A percentile compares a stretch with the other conserved stretches of the same genome.
phyloP scores from a whole-genome alignment of 2,329 filamentous ascomycete species.

The Bipolaris victoriae region DNA sequence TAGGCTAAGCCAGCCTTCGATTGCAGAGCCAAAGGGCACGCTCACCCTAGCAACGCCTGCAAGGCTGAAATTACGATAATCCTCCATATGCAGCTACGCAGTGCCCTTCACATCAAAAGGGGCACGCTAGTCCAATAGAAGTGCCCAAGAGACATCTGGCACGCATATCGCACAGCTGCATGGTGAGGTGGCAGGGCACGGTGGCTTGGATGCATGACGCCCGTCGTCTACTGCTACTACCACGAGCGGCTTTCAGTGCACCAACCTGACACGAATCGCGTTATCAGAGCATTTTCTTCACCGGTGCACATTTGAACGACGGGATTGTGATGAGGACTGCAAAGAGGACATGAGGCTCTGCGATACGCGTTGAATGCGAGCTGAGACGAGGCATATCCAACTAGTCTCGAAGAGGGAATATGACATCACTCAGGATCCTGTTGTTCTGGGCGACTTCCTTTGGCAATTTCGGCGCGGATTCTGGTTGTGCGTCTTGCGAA shows the following conservation, averaged over 20 bases:
- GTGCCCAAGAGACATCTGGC: not conserved
- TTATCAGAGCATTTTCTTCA: not conserved
- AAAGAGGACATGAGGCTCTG: not conserved
- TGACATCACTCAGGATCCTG: no score
- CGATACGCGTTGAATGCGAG: not conserved
- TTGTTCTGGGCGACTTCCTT: no score
- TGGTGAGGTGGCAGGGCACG: conserved; percentile 2
- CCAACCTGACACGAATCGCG: not conserved
- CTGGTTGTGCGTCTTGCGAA: no score
- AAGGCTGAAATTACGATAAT: not conserved
- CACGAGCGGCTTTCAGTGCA: not conserved
- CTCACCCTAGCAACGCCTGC: not conserved
- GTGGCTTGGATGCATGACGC: conserved; percentile 8
- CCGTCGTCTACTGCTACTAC: not conserved
- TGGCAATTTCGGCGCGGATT: no score
- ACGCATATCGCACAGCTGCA: not conserved
- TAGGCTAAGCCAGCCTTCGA: not conserved
- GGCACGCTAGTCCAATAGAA: conserved; percentile 1
- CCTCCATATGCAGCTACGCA: not conserved
- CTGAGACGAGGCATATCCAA: not conserved
- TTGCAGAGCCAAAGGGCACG: not conserved
- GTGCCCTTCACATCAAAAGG: not conserved
- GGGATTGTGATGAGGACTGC: not conserved
- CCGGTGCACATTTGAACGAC: not conserved
- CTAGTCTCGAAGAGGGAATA: not conserved